phyloP scores from a whole-genome alignment of 2,329 filamentous ascomycete species.

The Cryphonectria parasitica region DNA sequence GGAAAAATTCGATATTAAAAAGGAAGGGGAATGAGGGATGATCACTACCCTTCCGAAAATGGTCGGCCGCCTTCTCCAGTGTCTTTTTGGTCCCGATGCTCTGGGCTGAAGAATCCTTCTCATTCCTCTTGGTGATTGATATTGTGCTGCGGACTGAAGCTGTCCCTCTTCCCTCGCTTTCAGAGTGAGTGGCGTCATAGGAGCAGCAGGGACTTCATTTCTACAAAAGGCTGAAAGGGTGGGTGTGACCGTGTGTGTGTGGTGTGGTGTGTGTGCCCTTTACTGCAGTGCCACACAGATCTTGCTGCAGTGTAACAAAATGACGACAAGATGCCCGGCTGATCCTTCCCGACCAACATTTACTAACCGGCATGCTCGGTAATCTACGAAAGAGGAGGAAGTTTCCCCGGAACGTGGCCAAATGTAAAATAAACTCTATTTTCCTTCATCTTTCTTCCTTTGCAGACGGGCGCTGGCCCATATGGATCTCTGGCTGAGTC shows the following conservation, averaged over 20 bases:
- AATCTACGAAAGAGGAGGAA: background rate
- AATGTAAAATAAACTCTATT: background rate
- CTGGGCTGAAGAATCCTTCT: constrained; percentile 7
- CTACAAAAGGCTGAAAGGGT: too few species aligned
- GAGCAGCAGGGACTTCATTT: background rate
- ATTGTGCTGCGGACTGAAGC: background rate
- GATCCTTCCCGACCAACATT: background rate
- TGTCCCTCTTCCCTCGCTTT: background rate
- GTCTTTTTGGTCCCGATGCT: background rate
- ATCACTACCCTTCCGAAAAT: background rate
- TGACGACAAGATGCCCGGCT: background rate
- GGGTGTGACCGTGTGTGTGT: too few species aligned
- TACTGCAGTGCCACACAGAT: background rate
- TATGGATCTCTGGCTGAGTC: background rate
- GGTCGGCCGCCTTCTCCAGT: background rate
- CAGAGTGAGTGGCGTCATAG: background rate
- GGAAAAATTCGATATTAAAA: background rate
- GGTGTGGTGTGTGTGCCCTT: background rate
- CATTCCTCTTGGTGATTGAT: background rate
- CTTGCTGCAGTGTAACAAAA: constrained; percentile 2
- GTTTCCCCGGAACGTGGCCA: background rate
- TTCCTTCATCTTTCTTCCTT: background rate
- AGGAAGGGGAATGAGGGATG: background rate
- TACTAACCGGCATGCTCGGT: background rate
- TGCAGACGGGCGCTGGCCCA: background rate